Evolutionary conservation across 73 alveolate genomes (phyloP).

Genomic region (Tetrahymena borealis): DNA sequence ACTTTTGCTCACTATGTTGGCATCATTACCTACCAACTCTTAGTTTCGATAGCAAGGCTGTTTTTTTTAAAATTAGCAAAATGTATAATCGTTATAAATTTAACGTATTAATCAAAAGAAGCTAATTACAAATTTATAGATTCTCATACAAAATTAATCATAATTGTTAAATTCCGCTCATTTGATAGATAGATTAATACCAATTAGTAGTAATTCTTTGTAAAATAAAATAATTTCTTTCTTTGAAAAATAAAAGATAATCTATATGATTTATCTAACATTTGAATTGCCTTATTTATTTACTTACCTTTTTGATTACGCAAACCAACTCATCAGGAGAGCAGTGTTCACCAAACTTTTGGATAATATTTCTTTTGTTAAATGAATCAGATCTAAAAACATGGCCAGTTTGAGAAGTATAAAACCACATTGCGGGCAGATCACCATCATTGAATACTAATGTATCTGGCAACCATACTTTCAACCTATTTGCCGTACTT

Average conservation of each 20-base stretch:
- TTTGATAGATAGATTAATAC: too few species aligned
- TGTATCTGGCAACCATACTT: constrained; percentile 92
- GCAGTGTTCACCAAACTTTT: constrained; percentile 55
- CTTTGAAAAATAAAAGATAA: too few species aligned
- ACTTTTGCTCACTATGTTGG: constrained; percentile 46
- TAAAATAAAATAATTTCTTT: background rate
- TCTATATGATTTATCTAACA: too few species aligned
- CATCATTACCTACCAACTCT: constrained; percentile 46
- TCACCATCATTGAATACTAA: constrained; percentile 84
- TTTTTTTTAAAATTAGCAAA: background rate
- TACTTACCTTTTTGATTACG: constrained; percentile 45
- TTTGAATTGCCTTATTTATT: background rate
- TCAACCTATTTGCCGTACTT: constrained; percentile 56
- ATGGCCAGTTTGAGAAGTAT: constrained; percentile 86
- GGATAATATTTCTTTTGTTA: constrained; percentile 51
- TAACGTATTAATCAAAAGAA: background rate
- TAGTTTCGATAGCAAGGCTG: constrained; percentile 36
- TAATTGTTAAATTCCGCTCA: too few species aligned
- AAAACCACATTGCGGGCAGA: constrained; percentile 85
- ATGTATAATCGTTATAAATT: background rate
- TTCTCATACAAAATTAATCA: too few species aligned
- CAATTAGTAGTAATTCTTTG: too few species aligned
- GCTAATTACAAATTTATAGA: background rate
- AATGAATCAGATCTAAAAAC: constrained; percentile 86
- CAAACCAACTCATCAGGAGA: constrained; percentile 65